Evolutionary conservation across 176 grass and related monocot genomes (phyloP).

Genomic region (Bolboschoenus planiculmis): DNA sequence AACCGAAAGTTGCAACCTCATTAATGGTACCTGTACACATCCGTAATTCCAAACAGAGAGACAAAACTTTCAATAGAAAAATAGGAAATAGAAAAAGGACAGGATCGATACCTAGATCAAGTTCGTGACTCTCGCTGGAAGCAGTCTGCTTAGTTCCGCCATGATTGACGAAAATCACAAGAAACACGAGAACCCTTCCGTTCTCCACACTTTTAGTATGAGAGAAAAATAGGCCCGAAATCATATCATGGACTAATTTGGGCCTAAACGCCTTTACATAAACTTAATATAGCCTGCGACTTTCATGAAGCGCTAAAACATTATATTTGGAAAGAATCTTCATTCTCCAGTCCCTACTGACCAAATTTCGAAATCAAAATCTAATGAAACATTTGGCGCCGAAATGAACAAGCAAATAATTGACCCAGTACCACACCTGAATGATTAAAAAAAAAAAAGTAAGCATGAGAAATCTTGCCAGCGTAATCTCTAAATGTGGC

Average conservation of each 20-base stretch:
- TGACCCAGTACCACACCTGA: not conserved
- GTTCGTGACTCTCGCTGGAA: not conserved
- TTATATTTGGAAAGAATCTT: not conserved
- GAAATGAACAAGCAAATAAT: not conserved
- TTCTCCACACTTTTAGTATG: not conserved
- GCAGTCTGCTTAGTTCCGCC: not conserved
- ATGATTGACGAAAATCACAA: not conserved
- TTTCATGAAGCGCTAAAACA: not conserved
- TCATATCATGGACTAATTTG: not conserved
- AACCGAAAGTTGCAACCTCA: not conserved
- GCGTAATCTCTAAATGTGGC: constrained; percentile 57
- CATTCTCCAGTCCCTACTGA: not conserved
- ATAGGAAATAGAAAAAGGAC: not conserved
- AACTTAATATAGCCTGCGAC: not conserved
- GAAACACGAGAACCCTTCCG: not conserved
- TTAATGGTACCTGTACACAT: not conserved
- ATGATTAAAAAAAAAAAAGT: not conserved
- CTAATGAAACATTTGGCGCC: not conserved
- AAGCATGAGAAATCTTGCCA: constrained; percentile 33
- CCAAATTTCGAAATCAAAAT: not conserved
- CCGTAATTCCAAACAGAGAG: not conserved
- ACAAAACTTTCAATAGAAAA: not conserved
- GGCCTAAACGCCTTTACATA: not conserved
- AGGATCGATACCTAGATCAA: constrained; percentile 14
- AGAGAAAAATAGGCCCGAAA: not conserved